These are phyloP conservation scores for Linum usitatissimum DNA, from an alignment of 345 rosid species.

Conservation along the genomic window DNA sequence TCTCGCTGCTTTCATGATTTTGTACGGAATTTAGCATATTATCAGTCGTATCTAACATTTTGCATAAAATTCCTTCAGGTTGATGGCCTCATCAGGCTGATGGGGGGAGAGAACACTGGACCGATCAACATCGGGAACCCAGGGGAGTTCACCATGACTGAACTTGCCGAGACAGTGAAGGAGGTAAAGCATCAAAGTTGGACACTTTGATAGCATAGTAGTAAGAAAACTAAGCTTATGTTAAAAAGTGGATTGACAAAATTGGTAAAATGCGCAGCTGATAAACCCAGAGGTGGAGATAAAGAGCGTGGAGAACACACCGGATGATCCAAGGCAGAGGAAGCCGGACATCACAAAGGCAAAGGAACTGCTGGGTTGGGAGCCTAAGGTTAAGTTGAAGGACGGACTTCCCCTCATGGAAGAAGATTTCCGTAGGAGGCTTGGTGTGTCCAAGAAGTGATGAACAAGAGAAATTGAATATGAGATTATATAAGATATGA, in stretches of 20 bases:
- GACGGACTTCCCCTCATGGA: conserved; percentile 92
- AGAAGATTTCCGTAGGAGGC: conserved; percentile 72
- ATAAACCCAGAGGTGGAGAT: conserved; percentile 72
- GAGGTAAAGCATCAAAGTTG: conserved; percentile 35
- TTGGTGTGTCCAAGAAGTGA: conserved; percentile 42
- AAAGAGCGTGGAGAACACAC: conserved; percentile 82
- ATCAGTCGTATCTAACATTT: not conserved
- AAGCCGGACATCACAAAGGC: conserved; percentile 85
- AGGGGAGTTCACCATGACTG: conserved; percentile 88
- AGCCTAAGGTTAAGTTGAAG: conserved; percentile 68
- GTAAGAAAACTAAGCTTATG: too few species aligned
- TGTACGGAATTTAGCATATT: too few species aligned
- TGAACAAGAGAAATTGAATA: too few species aligned
- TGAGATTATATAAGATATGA: not conserved
- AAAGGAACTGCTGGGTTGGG: conserved; percentile 82
- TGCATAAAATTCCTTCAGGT: conserved; percentile 28
- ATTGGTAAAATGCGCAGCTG: conserved; percentile 28
- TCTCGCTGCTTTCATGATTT: not conserved
- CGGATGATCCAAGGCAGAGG: conserved; percentile 86
- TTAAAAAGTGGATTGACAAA: not conserved
- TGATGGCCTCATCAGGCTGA: conserved; percentile 89
- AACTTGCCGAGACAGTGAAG: conserved; percentile 83
- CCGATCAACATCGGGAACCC: conserved; percentile 98
- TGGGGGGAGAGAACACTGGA: conserved; percentile 92
- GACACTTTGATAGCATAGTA: too few species aligned